Conservation (phyloP, 1,139 yeast species). For the Spathaspora jeffriesii region DNA sequence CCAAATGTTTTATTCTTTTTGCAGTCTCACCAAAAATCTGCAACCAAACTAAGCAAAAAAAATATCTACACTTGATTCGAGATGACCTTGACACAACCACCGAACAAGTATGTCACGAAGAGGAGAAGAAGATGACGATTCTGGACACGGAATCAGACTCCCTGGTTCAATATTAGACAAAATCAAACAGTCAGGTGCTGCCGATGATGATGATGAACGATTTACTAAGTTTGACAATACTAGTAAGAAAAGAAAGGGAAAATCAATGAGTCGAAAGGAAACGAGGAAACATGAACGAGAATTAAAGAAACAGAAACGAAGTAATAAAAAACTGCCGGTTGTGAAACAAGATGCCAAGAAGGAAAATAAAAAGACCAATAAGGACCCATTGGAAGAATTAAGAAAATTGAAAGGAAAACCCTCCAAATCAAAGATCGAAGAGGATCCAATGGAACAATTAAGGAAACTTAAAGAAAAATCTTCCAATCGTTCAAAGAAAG, state of each 20-base stretch:
- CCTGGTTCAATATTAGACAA: conserved; percentile 72
- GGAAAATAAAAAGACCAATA: not conserved
- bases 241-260: conserved; percentile 29
- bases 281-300: conserved; percentile 56
- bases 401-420: not conserved
- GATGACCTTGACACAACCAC: not conserved
- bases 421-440: conserved; percentile 11
- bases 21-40: not conserved
- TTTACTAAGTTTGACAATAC: conserved; percentile 20
- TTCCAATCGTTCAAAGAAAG: conserved; percentile 10
- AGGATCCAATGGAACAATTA: conserved; percentile 34
- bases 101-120: not conserved
- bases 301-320: conserved; percentile 46
- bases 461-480: conserved; percentile 11
- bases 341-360: not conserved
- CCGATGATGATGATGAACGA: conserved; percentile 35
- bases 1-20: too few relatives aligned
- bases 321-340: conserved; percentile 4
- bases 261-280: conserved; percentile 49
- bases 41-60: conserved; percentile 2
- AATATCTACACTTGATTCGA: not conserved
- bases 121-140: conserved; percentile 13
- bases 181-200: conserved; percentile 39
- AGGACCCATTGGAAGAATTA: not conserved
- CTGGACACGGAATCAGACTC: conserved; percentile 53